Evolutionary conservation across 2,329 filamentous ascomycete species (phyloP), one percentile per base, ranked within the genome.

Genomic region (Verticillium isaacii): DNA sequence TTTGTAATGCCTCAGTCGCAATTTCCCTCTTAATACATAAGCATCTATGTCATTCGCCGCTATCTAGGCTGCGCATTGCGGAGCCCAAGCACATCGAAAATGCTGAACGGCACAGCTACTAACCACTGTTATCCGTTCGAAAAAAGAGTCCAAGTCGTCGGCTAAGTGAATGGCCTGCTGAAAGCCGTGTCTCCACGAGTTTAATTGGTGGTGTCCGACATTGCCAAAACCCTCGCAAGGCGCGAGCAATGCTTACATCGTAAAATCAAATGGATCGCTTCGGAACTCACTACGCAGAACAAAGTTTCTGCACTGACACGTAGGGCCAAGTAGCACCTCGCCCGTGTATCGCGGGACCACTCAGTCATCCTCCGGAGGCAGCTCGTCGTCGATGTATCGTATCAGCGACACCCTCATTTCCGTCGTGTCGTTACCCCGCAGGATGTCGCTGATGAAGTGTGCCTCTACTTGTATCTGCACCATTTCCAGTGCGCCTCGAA

Each of bases 401-500:
- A 98, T 86, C 69, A 99, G 78, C 32, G 92, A 92, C 71, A 99
- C 89, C 71, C 94, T 85, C 91, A 99, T 97, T 81, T 99, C 95
- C 1, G 95, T 99, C 19, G 91, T 94, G 73, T 99, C 95, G 71
- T 97, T 94, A 3, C 95, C 95, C 61, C 93, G 87, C 63, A 99
- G 81, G 36, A 97, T 85, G 74, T 99, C 95, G 74, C 92, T 97
- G 71, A 96, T 90, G 74, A 98, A 99, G 73, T 96, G 93, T 56
- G 92, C 92, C 74, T 99, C 94, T 4, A 98, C 93, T 76, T 98
- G 95, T 92, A 98, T 97, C 84, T 98, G 94, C 71, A 98, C 94
- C 95, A 99, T 99, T 76, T 99, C 95, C 63, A 99, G 77, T 1
- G 94, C 89, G 15, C 95, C 95, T 68, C 95, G 84, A 64, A 99